Evolutionary conservation across 2,329 filamentous ascomycete genomes (phyloP), one percentile per base, ranked within the genome.

Genomic region (Apiospora kogelbergensis): DNA sequence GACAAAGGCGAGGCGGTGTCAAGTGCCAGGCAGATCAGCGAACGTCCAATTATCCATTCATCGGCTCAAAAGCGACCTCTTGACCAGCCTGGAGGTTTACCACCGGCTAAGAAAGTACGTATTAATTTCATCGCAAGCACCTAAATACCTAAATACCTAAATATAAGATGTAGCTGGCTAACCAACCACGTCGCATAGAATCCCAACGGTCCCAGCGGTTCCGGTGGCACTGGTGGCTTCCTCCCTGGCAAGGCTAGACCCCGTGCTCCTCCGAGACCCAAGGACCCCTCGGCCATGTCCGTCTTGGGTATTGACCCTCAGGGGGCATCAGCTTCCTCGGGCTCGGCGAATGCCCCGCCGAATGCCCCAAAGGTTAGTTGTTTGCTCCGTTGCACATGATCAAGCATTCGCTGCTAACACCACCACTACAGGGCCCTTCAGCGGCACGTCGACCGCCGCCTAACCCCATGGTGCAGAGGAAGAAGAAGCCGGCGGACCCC

Each of bases 31-130:
- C 22, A 53, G 46, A 69, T 71, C 10, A 74, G 73, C n/a, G 75
- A 76, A 53, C 76, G 73, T 24, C 77, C 77, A 3, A 69, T 79
- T 1, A 78, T 78, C 44, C 77, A 79, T 64, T 70, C 74, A 40
- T 76, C 76, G 7, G 73, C 74, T 24, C 69, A 72, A 53, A 79
- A 79, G 63, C 73, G 78, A 33, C 73, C 70, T 33, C 72, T 74
- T 63, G 76, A 77, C 4, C 69, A 71, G 22, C 15, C 42, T 6
- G 76, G 75, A 17, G 71, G 67, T 22, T 71, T 70, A 7, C 77
- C 76, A 57, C 60, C 72, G 17, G 64, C 73, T 6, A 78, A 78
- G 70, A 75, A 70, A 64, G 77, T 79, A 71, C 73, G 74, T 63
- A 20, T 24, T 42, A 15, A 42, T 15, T 22, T 17, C 20, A 79